Evolutionary conservation across 2,329 filamentous ascomycete species (phyloP), one percentile per base, ranked within the genome.

Genomic region (Neofusicoccum parvum): DNA sequence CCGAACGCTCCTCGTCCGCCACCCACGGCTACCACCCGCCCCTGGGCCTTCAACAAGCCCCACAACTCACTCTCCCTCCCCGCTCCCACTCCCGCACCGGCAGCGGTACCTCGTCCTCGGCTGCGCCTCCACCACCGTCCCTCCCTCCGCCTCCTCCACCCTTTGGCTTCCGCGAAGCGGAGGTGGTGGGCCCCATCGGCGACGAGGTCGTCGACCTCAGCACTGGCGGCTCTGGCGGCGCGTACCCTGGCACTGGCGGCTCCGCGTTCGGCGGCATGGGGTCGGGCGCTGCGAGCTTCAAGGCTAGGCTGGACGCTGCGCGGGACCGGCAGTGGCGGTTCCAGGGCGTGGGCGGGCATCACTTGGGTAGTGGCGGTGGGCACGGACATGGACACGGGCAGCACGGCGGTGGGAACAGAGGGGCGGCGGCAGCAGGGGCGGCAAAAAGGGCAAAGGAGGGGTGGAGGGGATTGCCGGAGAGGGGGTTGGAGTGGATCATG

Each of bases 91-190:
- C 62, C 6, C 49, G 59, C 15, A 15, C 49, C 12, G 62, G 62
- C 32, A 54, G 62, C 60, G 39, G 39, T 39, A 46, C 49, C n/a
- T 39, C 43, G 14, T 15, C 5, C 43, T 46, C 51, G 3, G 32
- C 51, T 12, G n/a, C 50, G 17, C 5, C 37, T 36, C 17, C 17
- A 6, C 34, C 27, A 45, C 17, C 39, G 10, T 15, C n/a, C 15
- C 7, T 32, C 1, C 45, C 43, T 15, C 59, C 58, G 15, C 58
- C 43, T 3, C 20, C 45, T 12, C 43, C 10, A 6, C 41, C 73
- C 1, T 67, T 76, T 9, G 76, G 76, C 1, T 79, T 78, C 66
- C 69, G 76, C 43, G 76, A 78, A 60, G 75, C 75, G 1, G 76
- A 77, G 66, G 72, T 77, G 37, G 6, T 9, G 67, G 71, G 1